Conservation (phyloP, 805 yeast genomes). For the Pichia deserticola region DNA sequence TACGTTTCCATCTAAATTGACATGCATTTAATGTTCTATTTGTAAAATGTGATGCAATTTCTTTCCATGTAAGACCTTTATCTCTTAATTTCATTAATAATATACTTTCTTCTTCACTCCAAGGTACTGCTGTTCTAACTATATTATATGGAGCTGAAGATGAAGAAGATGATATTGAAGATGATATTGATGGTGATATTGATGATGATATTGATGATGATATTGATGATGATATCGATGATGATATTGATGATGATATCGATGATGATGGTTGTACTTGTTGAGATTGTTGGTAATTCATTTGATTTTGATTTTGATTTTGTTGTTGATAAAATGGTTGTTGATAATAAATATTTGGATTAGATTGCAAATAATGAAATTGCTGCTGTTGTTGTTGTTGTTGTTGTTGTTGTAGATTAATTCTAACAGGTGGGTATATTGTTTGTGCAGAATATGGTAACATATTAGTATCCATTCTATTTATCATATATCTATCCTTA, state of each 20-base stretch:
- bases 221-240: not conserved
- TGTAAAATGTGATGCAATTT: slow-evolving; percentile 4
- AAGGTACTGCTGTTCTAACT: slow-evolving; percentile 5
- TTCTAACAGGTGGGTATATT: not conserved
- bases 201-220: not conserved
- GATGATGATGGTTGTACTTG: not conserved
- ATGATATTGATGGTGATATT: not conserved
- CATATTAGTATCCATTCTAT: not conserved
- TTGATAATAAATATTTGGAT: too few species aligned
- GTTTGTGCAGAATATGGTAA: not conserved
- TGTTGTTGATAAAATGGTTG: not conserved
- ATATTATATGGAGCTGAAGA: not conserved
- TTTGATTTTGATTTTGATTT: not conserved
- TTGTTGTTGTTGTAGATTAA: not conserved
- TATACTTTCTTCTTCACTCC: slow-evolving; percentile 4
- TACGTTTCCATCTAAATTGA: slow-evolving; percentile 10
- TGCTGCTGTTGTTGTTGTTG: not conserved
- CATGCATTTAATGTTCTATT: slow-evolving; percentile 9
- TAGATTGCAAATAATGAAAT: not conserved
- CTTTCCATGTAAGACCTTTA: slow-evolving; percentile 6
- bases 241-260: not conserved
- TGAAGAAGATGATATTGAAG: not conserved
- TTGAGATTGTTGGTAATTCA: not conserved
- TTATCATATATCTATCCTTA: not conserved
- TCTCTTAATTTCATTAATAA: slow-evolving; percentile 2